These are phyloP conservation scores for Pythium aristosporum DNA, from an alignment of 352 stramenopile species.

Conservation along the genomic window DNA sequence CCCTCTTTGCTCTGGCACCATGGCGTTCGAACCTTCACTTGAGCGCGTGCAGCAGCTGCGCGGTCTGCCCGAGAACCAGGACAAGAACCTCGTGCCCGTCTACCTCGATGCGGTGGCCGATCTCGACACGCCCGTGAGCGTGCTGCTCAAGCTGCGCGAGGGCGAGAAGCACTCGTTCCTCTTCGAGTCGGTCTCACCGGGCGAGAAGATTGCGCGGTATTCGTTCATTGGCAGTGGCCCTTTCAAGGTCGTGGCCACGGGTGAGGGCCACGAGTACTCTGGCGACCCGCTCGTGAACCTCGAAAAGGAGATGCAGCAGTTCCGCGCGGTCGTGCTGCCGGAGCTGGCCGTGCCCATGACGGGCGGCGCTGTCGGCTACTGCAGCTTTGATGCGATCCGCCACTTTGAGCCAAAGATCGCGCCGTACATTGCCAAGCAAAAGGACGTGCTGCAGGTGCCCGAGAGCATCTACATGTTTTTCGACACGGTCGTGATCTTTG, in stretches of 20 bases:
- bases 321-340: conserved; percentile 61
- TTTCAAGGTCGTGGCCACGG: conserved; percentile 74
- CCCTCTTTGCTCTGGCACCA: conserved; percentile 17
- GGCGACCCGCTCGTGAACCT: conserved; percentile 78
- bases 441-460: conserved; percentile 77
- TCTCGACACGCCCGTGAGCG: conserved; percentile 86
- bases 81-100: conserved; percentile 86
- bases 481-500: conserved; percentile 87
- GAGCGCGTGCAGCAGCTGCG: conserved; percentile 67
- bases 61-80: conserved; percentile 46
- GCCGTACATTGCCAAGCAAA: conserved; percentile 71
- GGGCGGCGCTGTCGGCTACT: conserved; percentile 86
- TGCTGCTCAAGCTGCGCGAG: conserved; percentile 84
- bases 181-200: conserved; percentile 81
- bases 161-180: conserved; percentile 83
- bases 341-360: conserved; percentile 84
- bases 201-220: conserved; percentile 87
- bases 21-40: conserved; percentile 59
- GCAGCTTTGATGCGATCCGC: conserved; percentile 85
- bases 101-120: conserved; percentile 84
- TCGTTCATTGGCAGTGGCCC: conserved; percentile 88
- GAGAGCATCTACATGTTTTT: conserved; percentile 93
- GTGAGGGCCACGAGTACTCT: conserved; percentile 50
- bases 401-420: conserved; percentile 87
- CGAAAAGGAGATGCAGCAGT: conserved; percentile 79